Evolutionary conservation across 192 early-diverging fungal species (phyloP).

Genomic region (Coemansia sp.): DNA sequence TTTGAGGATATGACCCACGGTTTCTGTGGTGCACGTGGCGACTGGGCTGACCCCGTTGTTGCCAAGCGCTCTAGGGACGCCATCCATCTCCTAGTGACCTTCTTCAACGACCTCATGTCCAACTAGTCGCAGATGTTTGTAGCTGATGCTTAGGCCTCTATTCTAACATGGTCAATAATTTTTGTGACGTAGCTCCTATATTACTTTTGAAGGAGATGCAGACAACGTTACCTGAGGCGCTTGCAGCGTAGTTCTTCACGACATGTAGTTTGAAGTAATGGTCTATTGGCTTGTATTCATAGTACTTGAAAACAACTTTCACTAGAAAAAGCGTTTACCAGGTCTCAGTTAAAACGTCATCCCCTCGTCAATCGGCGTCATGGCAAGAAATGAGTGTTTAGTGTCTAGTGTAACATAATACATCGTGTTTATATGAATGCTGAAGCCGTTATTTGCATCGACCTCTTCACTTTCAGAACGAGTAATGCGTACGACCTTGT

Average conservation of each 20-base stretch:
- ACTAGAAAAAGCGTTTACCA: neutral
- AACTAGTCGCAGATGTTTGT: conserved; percentile 8
- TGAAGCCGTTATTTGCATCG: too few species aligned
- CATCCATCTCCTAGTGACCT: conserved; percentile 56
- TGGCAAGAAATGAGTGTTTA: neutral
- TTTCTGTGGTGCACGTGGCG: conserved; percentile 63
- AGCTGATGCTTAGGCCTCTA: neutral
- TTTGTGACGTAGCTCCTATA: neutral
- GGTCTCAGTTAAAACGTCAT: neutral
- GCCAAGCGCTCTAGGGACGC: conserved; percentile 59
- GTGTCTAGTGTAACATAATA: neutral
- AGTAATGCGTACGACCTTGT: too few species aligned
- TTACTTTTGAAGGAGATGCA: neutral
- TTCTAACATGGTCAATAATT: neutral
- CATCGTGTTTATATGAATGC: neutral
- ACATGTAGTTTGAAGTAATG: neutral
- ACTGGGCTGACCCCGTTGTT: conserved; percentile 52
- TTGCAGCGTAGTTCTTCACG: neutral
- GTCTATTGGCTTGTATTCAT: neutral
- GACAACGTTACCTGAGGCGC: neutral
- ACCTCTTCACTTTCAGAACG: too few species aligned
- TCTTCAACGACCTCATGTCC: conserved; percentile 41
- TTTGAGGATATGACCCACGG: conserved; percentile 65
- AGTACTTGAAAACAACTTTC: neutral
- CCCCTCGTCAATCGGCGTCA: neutral